Base-by-base conservation (phyloP, 352 stramenopile species). In the Pilasporangium apinafurcum region DNA sequence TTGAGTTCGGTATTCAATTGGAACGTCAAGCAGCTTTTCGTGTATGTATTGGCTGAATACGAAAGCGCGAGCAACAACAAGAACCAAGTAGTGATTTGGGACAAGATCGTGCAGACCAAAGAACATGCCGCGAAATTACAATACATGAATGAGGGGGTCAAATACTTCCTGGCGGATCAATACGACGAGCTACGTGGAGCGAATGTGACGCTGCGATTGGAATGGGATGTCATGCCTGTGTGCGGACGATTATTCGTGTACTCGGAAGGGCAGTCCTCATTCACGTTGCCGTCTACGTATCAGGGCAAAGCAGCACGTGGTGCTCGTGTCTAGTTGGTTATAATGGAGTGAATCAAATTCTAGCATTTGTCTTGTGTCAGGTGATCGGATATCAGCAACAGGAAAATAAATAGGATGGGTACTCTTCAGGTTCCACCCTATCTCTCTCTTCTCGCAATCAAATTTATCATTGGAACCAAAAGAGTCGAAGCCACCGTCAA, bases 21-120 rank as follows among this genome's bases (percentile, higher is more conserved):
- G 82, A 94, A 94, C 59, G 80, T 89, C 25, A 94, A 92, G 73
- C 79, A 92, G 62, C 57, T 94, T 40, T 94, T 94, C 37, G 79
- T 92, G 57, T 94, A 92, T 73, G 74, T 94, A 38, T 39, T 88
- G 41, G 82, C 82, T 38, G 80, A 91, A 62, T 94, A 89, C 53
- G 42, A 64, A 58, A 90, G 57, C 48, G 38, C 57, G 44, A 75
- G 58, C 46, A 91, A 91, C 51, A 36, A 37, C 8, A 52, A 62
- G 45, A 93, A 93, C 62, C 51, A 86, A 51, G 81, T 93, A n/a
- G 81, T 93, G 30, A 51, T 93, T 21, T 93, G 81, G 81, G 81
- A 93, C 57, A 77, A 75, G 53, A 93, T 93, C 57, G 69, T 93
- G 40, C 74, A 63, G 41, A 84, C 72, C 17, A 74, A 66, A 29